Base-by-base conservation (phyloP, 495 filamentous ascomycete species). In the Xylaria scruposa region DNA sequence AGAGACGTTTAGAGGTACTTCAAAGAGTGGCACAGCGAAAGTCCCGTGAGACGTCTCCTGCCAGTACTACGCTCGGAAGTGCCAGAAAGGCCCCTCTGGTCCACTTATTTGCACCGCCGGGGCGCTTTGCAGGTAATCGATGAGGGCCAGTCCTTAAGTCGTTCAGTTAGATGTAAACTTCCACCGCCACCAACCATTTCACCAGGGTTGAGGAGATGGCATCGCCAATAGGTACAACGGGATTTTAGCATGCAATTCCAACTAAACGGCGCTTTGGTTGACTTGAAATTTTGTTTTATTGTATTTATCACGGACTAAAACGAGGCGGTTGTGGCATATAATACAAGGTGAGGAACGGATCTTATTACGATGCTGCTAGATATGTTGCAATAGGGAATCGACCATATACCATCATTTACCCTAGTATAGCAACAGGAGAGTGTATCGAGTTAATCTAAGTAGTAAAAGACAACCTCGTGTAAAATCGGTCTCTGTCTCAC, bases 1-100 rank as follows among this genome's bases (percentile, higher is more conserved):
- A 71, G 49, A 78, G 66, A n/a, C 76, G 84, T 31, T 73, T 74
- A 24, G 81, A 84, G 62, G 83, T 81, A 1, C 72, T 77, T 31
- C 78, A 74, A 29, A 73, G 67, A 24, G 70, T 83, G 17, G 75
- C 78, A 0, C 58, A 74, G 3, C 72, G 67, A 47, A 42, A 54
- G 42, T 71, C 72, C 46, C 73, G 78, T n/a, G 74, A 75, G 46
- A 62, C 72, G 56, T 77, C 73, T 54, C 73, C 76, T 42, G 73
- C 69, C 38, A 69, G 44, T 44, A 54, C 66, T 9, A 21, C 29
- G 36, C 59, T 58, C 24, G 61, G 33, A 9, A 47, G 47, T 46
- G 36, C 36, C 29, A 47, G 60, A 24, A 65, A 6, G 0, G 26
- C 24, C 9, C 26, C 54, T 21, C 67, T 40, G 3, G 33, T 51